Evolutionary conservation across 495 filamentous ascomycete species (phyloP).

Genomic region (Hypoxylon subgilvum): DNA sequence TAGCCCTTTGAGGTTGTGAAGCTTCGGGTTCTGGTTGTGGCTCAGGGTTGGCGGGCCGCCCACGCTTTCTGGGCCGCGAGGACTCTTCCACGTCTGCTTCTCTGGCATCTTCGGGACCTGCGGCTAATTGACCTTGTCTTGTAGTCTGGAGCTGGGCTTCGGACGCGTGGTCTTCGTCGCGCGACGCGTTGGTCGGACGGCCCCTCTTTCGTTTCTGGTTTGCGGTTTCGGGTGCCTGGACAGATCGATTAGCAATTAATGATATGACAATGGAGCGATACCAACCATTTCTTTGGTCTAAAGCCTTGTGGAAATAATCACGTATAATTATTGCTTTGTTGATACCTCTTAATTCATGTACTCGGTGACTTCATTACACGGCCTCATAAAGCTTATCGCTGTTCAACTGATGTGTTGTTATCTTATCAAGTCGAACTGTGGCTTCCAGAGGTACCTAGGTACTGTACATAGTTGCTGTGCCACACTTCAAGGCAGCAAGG

Average conservation of each 20-base stretch:
- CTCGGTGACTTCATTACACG: too few relatives aligned
- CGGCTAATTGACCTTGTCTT: conserved; percentile 20
- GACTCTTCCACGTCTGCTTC: conserved; percentile 18
- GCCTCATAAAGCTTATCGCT: too few relatives aligned
- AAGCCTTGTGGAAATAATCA: too few relatives aligned
- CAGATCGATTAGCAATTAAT: conserved; percentile 10
- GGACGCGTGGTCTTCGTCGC: conserved; percentile 45
- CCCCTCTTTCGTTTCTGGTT: conserved; percentile 53
- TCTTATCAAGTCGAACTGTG: neutral
- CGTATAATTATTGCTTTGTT: neutral
- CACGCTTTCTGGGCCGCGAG: conserved; percentile 32
- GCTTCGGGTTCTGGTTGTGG: conserved; percentile 20
- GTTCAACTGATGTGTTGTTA: neutral
- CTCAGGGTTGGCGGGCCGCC: conserved; percentile 21
- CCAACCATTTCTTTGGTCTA: conserved; percentile 12
- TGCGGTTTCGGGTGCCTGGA: conserved; percentile 43
- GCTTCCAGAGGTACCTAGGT: too few relatives aligned
- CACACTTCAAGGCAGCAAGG: too few relatives aligned
- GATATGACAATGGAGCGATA: neutral
- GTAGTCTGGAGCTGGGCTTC: conserved; percentile 18
- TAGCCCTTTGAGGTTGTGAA: conserved; percentile 16
- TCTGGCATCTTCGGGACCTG: neutral
- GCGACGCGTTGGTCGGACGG: conserved; percentile 48
- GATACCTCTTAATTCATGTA: too few relatives aligned
- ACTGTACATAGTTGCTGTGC: too few relatives aligned